Evolutionary conservation across 352 stramenopile species (phyloP), one percentile per base, ranked within the genome.

Genomic region (Phytophthora melonis): DNA sequence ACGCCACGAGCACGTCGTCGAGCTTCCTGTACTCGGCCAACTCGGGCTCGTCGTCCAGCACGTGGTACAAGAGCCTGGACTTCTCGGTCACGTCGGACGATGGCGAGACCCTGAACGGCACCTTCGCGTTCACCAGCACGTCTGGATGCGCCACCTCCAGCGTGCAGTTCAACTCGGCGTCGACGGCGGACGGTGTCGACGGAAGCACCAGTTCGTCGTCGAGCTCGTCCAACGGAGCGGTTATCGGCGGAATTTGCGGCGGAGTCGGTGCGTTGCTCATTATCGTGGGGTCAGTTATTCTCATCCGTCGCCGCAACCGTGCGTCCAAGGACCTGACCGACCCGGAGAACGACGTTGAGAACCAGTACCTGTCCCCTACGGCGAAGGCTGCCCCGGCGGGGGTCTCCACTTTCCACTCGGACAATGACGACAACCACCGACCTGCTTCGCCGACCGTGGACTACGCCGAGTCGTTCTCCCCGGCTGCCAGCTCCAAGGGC

Each of bases 221-320:
- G 13, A 69, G 66, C 43, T 74, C 65, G 13, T 79, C 75, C 1
- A 80, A 25, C n/a, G 77, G 57, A 18, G 73, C 71, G 6, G 59
- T 92, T 8, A 65, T 93, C 25, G 71, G 82, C 19, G 83, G 72
- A 1, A 41, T 89, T 16, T 27, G 78, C 8, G 83, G 85, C 34
- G 75, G 61, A 18, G 49, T 86, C 27, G 85, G 32, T 21, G 88
- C 72, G 30, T 60, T 96, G 45, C 41, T 94, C 11, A 65, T 95
- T n/a, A 81, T 95, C 59, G 71, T 92, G 18, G 87, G 75, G 2
- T 92, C 86, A 1, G 74, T 95, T 62, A 84, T 96, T 43, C 78
- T 91, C 6, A 60, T 94, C 14, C 81, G 84, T 23, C 89, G 89
- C 63, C 87, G 87, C 43, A 88, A 84, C 63, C 54, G 65, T 74